These are phyloP conservation scores for Skeletonema marinoi DNA, from an alignment of 108 stramenopile species.

Conservation along the genomic window DNA sequence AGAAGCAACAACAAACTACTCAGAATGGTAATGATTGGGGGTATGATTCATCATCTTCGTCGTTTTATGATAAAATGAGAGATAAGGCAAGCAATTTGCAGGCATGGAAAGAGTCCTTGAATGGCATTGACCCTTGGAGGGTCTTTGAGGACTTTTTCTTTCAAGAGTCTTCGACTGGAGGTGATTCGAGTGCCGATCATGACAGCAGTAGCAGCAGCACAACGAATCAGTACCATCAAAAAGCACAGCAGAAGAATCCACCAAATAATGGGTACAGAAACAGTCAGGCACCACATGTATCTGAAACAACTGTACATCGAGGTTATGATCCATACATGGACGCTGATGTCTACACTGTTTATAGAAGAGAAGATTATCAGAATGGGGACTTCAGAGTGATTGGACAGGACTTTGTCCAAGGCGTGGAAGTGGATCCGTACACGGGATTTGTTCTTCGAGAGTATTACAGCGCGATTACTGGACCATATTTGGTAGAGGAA, in stretches of 20 bases:
- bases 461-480: slow-evolving; percentile 59
- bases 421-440: slow-evolving; percentile 58
- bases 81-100: slow-evolving; percentile 40
- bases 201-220: slow-evolving; percentile 11
- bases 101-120: slow-evolving; percentile 47
- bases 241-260: background rate
- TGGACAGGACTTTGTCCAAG: slow-evolving; percentile 51
- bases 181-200: slow-evolving; percentile 1
- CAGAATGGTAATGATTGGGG: background rate
- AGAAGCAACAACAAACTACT: slow-evolving; percentile 3
- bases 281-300: slow-evolving; percentile 22
- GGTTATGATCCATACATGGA: slow-evolving; percentile 30
- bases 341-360: slow-evolving; percentile 38
- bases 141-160: slow-evolving; percentile 79
- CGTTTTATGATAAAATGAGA: slow-evolving; percentile 33
- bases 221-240: slow-evolving; percentile 6
- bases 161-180: slow-evolving; percentile 35
- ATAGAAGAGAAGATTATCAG: slow-evolving; percentile 42
- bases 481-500: slow-evolving; percentile 66
- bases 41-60: slow-evolving; percentile 19
- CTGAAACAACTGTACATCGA: slow-evolving; percentile 38
- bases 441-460: slow-evolving; percentile 49
- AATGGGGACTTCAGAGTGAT: slow-evolving; percentile 31
- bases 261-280: slow-evolving; percentile 15
- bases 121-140: slow-evolving; percentile 59